These are phyloP conservation scores for Helotiales sp. DNA, from an alignment of 2,329 filamentous ascomycete species.

Conservation along the genomic window DNA sequence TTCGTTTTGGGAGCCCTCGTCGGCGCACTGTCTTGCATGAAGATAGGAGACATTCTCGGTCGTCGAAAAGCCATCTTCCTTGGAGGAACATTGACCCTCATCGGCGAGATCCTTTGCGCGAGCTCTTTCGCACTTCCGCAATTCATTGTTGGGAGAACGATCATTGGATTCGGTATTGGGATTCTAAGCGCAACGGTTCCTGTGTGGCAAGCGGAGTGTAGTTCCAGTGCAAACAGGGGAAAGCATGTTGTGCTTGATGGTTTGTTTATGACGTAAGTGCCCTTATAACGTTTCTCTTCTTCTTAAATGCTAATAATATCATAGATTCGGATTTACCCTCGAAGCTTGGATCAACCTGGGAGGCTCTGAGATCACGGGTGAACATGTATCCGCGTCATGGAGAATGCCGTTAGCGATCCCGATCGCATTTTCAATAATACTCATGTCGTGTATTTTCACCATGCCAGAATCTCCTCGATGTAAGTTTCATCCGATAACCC, in stretches of 20 bases:
- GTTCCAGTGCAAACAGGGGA: conserved; percentile 43
- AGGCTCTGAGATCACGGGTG: conserved; percentile 38
- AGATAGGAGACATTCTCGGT: conserved; percentile 41
- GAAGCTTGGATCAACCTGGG: conserved; percentile 48
- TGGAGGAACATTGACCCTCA: conserved; percentile 41
- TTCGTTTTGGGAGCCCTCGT: conserved; percentile 38
- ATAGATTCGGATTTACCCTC: conserved; percentile 39
- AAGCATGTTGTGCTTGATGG: conserved; percentile 41
- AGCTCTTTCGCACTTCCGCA: conserved; percentile 42
- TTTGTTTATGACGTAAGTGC: conserved; percentile 33
- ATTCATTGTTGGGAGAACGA: conserved; percentile 42
- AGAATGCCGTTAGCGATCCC: conserved; percentile 39
- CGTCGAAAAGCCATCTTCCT: conserved; percentile 42
- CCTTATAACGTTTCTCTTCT: not conserved
- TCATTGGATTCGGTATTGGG: conserved; percentile 41
- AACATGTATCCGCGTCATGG: conserved; percentile 33
- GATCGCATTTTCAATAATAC: conserved; percentile 36
- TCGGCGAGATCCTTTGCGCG: conserved; percentile 44
- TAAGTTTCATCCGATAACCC: not conserved
- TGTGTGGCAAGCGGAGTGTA: conserved; percentile 42
- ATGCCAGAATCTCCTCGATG: conserved; percentile 40
- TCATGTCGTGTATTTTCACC: conserved; percentile 37
- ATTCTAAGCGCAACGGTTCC: conserved; percentile 41
- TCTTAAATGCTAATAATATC: not conserved
- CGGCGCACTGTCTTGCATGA: conserved; percentile 39